A percentile compares a stretch with the other conserved stretches of the same genome.
phyloP scores from a whole-genome alignment of 345 rosid genomes.

The Ceriops decandra region DNA sequence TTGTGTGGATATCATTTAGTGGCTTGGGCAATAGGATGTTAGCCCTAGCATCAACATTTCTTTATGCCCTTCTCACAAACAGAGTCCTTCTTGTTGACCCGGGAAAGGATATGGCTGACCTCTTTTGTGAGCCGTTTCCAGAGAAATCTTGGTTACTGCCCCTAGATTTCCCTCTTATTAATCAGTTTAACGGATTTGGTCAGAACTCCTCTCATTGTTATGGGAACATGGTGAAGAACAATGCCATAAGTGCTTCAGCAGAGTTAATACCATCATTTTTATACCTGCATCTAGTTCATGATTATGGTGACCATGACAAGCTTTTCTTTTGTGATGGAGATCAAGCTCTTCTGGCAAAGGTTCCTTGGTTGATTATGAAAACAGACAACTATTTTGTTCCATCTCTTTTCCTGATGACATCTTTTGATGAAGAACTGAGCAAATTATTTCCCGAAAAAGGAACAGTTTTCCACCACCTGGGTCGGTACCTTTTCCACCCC shows the following conservation, averaged over 20 bases:
- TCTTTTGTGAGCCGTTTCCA: slow-evolving; percentile 33
- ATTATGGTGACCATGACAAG: slow-evolving; percentile 27
- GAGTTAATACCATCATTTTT: slow-evolving; percentile 5
- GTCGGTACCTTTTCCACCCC: slow-evolving; percentile 27
- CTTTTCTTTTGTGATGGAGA: slow-evolving; percentile 27
- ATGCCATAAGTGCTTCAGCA: slow-evolving; percentile 8
- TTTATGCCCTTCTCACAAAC: slow-evolving; percentile 28
- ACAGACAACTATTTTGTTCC: slow-evolving; percentile 28
- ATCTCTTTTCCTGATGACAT: slow-evolving; percentile 21
- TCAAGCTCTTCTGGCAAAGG: slow-evolving; percentile 19
- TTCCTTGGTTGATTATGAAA: slow-evolving; percentile 26
- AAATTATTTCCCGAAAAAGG: slow-evolving; percentile 23
- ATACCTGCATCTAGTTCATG: slow-evolving; percentile 27
- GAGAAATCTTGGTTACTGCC: slow-evolving; percentile 28
- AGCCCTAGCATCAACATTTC: slow-evolving; percentile 25
- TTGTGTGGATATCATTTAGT: slow-evolving; percentile 28
- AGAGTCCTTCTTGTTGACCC: slow-evolving; percentile 28
- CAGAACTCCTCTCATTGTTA: slow-evolving; percentile 16
- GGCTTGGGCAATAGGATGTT: slow-evolving; percentile 32
- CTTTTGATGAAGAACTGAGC: slow-evolving; percentile 25
- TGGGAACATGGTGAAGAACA: slow-evolving; percentile 25
- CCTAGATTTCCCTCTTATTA: slow-evolving; percentile 16
- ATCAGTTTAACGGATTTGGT: slow-evolving; percentile 11
- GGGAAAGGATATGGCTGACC: slow-evolving; percentile 26
- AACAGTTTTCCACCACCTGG: slow-evolving; percentile 25